Evolutionary conservation across 768 basidiomycete genomes (phyloP).

Genomic region (Phlebiopsis gigantea): DNA sequence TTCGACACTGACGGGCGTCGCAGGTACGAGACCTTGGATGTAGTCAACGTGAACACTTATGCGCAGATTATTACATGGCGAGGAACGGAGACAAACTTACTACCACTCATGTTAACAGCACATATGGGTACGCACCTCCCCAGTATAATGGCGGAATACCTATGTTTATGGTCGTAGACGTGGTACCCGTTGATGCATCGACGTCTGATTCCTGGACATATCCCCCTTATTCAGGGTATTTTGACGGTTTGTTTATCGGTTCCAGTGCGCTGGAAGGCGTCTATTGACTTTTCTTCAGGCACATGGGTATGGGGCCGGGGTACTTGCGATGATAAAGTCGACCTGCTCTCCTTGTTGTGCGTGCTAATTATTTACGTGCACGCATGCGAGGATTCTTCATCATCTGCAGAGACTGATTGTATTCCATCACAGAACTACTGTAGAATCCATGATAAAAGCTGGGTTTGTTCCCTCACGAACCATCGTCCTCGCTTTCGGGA

Average conservation of each 20-base stretch:
- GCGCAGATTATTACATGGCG: conserved; percentile 69
- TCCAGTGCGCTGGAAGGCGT: background rate
- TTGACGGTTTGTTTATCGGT: conserved; percentile 35
- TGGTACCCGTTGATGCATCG: conserved; percentile 52
- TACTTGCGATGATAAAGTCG: conserved; percentile 69
- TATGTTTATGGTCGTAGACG: conserved; percentile 47
- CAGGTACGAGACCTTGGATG: conserved; percentile 51
- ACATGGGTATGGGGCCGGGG: conserved; percentile 75
- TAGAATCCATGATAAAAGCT: conserved; percentile 58
- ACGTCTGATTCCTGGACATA: conserved; percentile 48
- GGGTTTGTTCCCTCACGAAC: conserved; percentile 62
- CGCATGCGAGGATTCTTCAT: background rate
- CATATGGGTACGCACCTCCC: conserved; percentile 50
- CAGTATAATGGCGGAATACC: too few species aligned
- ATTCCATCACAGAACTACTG: conserved; percentile 27
- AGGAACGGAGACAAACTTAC: conserved; percentile 54
- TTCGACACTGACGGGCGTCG: background rate
- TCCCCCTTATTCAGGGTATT: conserved; percentile 56
- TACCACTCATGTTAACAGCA: conserved; percentile 64
- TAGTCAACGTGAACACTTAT: conserved; percentile 72
- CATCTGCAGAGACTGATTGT: background rate
- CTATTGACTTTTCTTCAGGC: conserved; percentile 23
- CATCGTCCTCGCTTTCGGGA: conserved; percentile 33
- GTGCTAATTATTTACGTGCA: background rate
- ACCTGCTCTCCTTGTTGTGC: conserved; percentile 58